These are phyloP conservation scores for Phialophora expanda DNA, from an alignment of 2,329 filamentous ascomycete genomes.

Conservation along the genomic window DNA sequence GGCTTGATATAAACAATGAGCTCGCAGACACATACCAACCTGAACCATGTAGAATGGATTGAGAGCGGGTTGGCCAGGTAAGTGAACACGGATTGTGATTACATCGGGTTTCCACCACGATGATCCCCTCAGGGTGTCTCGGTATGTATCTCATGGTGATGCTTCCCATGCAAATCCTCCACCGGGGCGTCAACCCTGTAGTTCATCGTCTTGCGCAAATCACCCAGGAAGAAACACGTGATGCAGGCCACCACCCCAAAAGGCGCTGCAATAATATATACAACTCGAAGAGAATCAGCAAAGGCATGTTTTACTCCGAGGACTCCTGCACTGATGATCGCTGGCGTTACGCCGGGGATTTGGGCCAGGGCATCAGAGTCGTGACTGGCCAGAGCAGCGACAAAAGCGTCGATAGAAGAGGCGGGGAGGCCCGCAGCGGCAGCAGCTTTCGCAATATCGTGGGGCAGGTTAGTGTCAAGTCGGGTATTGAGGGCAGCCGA, in stretches of 20 bases:
- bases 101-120: too few species aligned
- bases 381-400: conserved; percentile 14
- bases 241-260: conserved; percentile 22
- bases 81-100: too few species aligned
- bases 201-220: conserved; percentile 26
- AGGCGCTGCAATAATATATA: conserved; percentile 23
- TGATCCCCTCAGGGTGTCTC: too few species aligned
- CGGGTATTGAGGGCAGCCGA: conserved; percentile 2
- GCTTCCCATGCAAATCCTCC: conserved; percentile 13
- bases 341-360: conserved; percentile 8
- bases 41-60: too few species aligned
- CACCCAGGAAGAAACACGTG: conserved; percentile 16
- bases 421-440: conserved; percentile 18
- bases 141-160: too few species aligned
- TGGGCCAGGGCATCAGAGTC: conserved; percentile 18
- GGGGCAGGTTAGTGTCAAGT: conserved; percentile 19
- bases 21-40: too few species aligned
- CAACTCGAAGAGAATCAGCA: conserved; percentile 22
- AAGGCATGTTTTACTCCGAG: conserved; percentile 23
- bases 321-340: conserved; percentile 6
- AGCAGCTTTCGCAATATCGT: conserved; percentile 22
- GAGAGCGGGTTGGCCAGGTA: too few species aligned
- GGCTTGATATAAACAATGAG: too few species aligned
- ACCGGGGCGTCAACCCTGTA: conserved; percentile 27
- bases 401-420: conserved; percentile 5